phyloP scores from a whole-genome alignment of 2,329 filamentous ascomycete species.

The Aspergillus sp. region DNA sequence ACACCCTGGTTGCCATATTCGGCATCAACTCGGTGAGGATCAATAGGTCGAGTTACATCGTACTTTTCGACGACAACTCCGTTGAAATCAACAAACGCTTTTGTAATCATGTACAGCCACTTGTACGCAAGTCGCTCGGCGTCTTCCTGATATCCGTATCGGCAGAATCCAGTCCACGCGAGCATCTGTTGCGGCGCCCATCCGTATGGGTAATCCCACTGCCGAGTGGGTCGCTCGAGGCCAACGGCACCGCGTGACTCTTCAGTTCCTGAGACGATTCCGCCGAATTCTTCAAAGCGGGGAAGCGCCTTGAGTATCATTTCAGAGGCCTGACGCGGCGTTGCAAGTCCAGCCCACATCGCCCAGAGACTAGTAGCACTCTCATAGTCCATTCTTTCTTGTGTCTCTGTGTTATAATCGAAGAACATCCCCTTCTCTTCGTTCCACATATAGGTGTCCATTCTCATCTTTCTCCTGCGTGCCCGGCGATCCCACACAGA shows the following conservation, averaged over 20 bases:
- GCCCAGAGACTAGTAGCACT: constrained; percentile 95
- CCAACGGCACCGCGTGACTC: constrained; percentile 79
- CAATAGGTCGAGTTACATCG: constrained; percentile 85
- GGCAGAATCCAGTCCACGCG: constrained; percentile 87
- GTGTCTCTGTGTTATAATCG: constrained; percentile 86
- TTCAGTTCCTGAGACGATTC: constrained; percentile 84
- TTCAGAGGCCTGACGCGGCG: constrained; percentile 78
- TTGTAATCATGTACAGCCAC: constrained; percentile 98
- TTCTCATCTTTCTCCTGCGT: constrained; percentile 76
- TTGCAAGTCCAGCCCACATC: constrained; percentile 89
- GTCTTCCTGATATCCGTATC: constrained; percentile 89
- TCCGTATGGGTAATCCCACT: constrained; percentile 98
- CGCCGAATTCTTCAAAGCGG: constrained; percentile 83
- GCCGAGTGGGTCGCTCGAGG: constrained; percentile 83
- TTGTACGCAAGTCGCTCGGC: constrained; percentile 89
- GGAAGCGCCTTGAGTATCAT: constrained; percentile 82
- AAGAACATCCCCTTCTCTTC: constrained; percentile 94
- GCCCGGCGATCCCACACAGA: constrained; percentile 88
- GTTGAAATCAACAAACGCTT: constrained; percentile 97
- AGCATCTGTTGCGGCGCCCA: constrained; percentile 99
- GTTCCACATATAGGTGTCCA: constrained; percentile 94
- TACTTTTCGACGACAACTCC: constrained; percentile 99
- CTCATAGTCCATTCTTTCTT: constrained; percentile 81
- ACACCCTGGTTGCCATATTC: constrained; percentile 97
- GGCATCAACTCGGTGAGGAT: constrained; percentile 90